Evolutionary conservation across 495 filamentous ascomycete genomes (phyloP).

Genomic region (Lepraria neglecta): DNA sequence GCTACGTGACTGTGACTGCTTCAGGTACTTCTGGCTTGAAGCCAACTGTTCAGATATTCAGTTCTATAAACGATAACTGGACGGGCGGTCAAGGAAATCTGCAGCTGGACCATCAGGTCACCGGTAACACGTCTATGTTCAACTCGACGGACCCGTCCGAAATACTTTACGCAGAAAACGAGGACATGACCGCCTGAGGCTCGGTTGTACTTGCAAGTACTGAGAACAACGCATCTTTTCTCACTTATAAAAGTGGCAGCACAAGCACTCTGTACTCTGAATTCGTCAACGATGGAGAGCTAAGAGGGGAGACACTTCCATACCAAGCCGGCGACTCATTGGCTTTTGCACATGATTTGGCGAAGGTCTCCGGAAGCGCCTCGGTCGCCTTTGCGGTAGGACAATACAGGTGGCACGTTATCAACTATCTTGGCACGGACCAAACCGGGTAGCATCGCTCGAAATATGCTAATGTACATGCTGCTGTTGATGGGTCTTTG

Average conservation of each 20-base stretch:
- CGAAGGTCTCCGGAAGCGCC: conserved; percentile 26
- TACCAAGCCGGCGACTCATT: conserved; percentile 33
- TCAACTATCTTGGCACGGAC: conserved; percentile 44
- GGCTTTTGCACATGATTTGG: conserved; percentile 43
- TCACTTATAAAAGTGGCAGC: conserved; percentile 31
- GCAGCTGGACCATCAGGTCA: conserved; percentile 29
- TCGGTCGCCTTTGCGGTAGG: conserved; percentile 44
- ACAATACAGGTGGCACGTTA: conserved; percentile 39
- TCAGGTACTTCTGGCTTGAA: conserved; percentile 18
- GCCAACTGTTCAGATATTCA: conserved; percentile 40
- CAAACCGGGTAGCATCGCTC: conserved; percentile 44
- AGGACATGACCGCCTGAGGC: conserved; percentile 40
- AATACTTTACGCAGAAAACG: conserved; percentile 32
- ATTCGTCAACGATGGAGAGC: conserved; percentile 33
- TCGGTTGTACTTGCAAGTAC: conserved; percentile 38
- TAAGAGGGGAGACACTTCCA: conserved; percentile 33
- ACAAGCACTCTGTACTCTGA: conserved; percentile 26
- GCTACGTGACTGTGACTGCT: conserved; percentile 66
- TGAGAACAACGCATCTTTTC: conserved; percentile 23
- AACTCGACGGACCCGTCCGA: conserved; percentile 28
- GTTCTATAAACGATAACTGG: conserved; percentile 48
- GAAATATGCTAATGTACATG: conserved; percentile 27
- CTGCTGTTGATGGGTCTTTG: conserved; percentile 38
- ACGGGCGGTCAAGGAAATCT: conserved; percentile 36
- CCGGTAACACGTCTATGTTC: conserved; percentile 30